Percentiles rank a stretch among this genome's conserved stretches.
phyloP scores from a whole-genome alignment of 2,329 filamentous ascomycete genomes.

The Ilyonectria robusta region DNA sequence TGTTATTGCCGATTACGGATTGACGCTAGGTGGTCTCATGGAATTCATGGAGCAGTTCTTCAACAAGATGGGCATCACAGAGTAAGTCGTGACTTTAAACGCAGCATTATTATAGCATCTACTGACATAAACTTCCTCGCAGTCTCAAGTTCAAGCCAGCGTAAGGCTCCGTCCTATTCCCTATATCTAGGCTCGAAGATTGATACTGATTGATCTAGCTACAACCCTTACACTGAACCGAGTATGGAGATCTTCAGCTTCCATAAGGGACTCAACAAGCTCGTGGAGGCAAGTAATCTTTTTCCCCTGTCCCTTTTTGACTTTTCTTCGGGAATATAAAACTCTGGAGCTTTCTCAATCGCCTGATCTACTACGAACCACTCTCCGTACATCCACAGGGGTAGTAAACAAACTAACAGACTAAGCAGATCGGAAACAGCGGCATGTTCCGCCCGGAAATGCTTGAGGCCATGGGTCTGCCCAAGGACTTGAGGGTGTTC shows the following conservation, averaged over 20 bases:
- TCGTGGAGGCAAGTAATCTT: conserved; percentile 74
- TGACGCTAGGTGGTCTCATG: conserved; percentile 93
- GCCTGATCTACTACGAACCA: too few species aligned
- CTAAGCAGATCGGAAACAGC: conserved; percentile 83
- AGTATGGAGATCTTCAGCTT: conserved; percentile 99
- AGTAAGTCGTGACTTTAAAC: conserved; percentile 12
- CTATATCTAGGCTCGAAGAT: too few species aligned
- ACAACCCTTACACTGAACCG: conserved; percentile 96
- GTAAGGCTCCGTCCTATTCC: conserved; percentile 1
- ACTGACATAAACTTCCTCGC: neutral
- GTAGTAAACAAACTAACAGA: conserved; percentile 9
- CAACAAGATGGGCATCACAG: conserved; percentile 88
- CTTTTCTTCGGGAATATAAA: neutral
- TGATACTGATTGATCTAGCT: conserved; percentile 52
- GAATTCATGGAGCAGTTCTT: conserved; percentile 97
- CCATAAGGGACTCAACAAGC: conserved; percentile 89
- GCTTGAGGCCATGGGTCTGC: conserved; percentile 94
- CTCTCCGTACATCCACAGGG: neutral
- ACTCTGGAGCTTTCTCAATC: neutral
- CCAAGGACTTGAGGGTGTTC: conserved; percentile 92
- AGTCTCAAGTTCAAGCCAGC: conserved; percentile 95
- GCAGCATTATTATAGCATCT: neutral
- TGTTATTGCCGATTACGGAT: conserved; percentile 95
- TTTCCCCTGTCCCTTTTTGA: neutral
- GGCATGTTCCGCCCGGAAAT: conserved; percentile 99